Base-by-base conservation (phyloP, 2,329 filamentous ascomycete genomes). In the Rhinocladiella similis region DNA sequence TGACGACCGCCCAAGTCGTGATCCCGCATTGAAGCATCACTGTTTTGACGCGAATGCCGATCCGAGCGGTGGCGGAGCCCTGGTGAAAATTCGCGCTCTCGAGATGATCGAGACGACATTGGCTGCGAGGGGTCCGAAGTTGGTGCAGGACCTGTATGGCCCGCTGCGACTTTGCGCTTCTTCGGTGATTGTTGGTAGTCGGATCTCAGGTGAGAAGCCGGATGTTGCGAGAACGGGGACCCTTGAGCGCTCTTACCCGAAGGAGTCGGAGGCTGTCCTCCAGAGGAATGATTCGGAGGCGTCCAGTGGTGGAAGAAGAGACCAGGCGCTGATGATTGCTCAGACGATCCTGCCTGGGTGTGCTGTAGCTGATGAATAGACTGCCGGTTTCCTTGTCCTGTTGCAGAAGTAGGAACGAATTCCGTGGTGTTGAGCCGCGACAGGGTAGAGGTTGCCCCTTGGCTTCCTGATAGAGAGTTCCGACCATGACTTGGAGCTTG, bases 281-380 rank as follows among this genome's bases (percentile, higher is more conserved):
- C 76, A 62, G 80, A 75, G 57, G 82, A 80, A 62, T 79, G 77
- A 82, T 61, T 82, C 13, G 91, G 91, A 45, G 91, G 91, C 57
- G 93, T 89, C 91, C 91, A 96, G 70, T 96, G 90, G 69, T 96
- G 90, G 70, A 96, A 96, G 72, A 90, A 94, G 47, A 96, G 89
- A 19, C 87, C 88, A 0, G 88, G 85, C 39, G 88, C 90, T 16
- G 84, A 81, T 61, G 86, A 79, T 43, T 83, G 74, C 65, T 86
- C 83, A 57, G 82, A 80, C 45, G 74, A 70, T 38, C 78, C 73
- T 6, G 77, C 73, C 53, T 84, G 80, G 38, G 74, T 72, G 69
- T 75, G 81, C 66, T 77, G 78, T 67, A 78, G 82, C 68, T 76
- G 79, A 72, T 80, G 80, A 66, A 70, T 76, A 65, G 69, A 71